phyloP scores from a whole-genome alignment of 75 land plant genomes.

The Larix kaempferi region DNA sequence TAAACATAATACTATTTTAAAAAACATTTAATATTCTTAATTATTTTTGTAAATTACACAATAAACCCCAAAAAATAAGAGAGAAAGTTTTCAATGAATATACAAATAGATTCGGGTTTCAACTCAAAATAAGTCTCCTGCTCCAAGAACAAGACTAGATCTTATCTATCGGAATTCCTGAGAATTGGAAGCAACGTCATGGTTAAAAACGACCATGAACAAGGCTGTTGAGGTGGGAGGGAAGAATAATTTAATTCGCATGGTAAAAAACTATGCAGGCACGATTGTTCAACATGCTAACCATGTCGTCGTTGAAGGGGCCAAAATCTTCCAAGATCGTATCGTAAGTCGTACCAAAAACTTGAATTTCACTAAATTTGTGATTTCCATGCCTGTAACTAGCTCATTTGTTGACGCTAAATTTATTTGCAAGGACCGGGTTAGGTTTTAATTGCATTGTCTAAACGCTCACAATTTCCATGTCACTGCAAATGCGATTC shows the following conservation, averaged over 20 bases:
- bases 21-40: no score
- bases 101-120: no score
- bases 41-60: no score
- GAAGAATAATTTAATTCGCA: slow-evolving; percentile 59
- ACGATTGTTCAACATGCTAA: slow-evolving; percentile 77
- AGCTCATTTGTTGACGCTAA: background rate
- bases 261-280: slow-evolving; percentile 68
- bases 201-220: slow-evolving; percentile 69
- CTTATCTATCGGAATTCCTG: no score
- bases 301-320: slow-evolving; percentile 71
- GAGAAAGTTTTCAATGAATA: no score
- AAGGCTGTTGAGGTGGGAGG: slow-evolving; percentile 91
- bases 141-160: no score
- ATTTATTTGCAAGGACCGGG: background rate
- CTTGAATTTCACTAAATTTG: background rate
- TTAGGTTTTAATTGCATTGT: background rate
- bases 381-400: background rate
- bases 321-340: slow-evolving; percentile 76
- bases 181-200: slow-evolving; percentile 47
- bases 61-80: no score
- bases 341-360: slow-evolving; percentile 34
- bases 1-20: no score
- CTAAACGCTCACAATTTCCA: no score
- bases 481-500: no score
- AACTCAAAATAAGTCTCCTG: no score